Conservation (phyloP, 2,329 filamentous ascomycete genomes). For the Fusarium tanahbumbuense region DNA sequence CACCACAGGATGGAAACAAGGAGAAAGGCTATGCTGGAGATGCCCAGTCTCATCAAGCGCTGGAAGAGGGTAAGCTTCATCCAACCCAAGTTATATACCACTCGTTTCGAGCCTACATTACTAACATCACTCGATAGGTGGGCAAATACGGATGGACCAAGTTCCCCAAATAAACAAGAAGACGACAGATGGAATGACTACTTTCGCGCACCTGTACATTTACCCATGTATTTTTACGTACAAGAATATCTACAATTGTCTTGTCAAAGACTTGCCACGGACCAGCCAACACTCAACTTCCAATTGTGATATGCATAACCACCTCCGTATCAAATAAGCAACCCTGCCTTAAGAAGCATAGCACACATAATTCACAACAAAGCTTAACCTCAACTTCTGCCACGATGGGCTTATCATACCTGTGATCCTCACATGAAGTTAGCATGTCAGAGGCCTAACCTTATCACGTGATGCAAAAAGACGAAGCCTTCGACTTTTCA, state of each 20-base stretch:
- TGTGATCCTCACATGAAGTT: not conserved
- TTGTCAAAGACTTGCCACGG: constrained; percentile 19
- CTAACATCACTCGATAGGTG: constrained; percentile 58
- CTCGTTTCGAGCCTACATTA: constrained; percentile 11
- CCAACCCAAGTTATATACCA: not conserved
- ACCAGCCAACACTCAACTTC: not conserved
- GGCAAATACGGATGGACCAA: constrained; percentile 68
- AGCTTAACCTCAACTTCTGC: not conserved
- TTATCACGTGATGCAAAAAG: constrained; percentile 42
- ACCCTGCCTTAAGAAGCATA: not conserved
- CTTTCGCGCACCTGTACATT: constrained; percentile 47
- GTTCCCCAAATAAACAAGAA: constrained; percentile 64
- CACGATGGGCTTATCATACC: not conserved
- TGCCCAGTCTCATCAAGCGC: constrained; percentile 89
- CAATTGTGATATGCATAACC: constrained; percentile 3
- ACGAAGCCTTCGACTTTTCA: constrained; percentile 12
- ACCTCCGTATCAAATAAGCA: not conserved
- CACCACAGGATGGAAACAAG: constrained; percentile 80
- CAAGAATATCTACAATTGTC: constrained; percentile 36
- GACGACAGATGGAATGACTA: constrained; percentile 34
- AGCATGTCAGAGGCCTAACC: not conserved
- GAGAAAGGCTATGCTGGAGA: constrained; percentile 91
- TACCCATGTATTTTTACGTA: constrained; percentile 51
- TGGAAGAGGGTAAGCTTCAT: constrained; percentile 82
- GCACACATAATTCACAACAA: not conserved